Conservation (phyloP, 2,329 filamentous ascomycete species). For the Coniochaeta sp. region DNA sequence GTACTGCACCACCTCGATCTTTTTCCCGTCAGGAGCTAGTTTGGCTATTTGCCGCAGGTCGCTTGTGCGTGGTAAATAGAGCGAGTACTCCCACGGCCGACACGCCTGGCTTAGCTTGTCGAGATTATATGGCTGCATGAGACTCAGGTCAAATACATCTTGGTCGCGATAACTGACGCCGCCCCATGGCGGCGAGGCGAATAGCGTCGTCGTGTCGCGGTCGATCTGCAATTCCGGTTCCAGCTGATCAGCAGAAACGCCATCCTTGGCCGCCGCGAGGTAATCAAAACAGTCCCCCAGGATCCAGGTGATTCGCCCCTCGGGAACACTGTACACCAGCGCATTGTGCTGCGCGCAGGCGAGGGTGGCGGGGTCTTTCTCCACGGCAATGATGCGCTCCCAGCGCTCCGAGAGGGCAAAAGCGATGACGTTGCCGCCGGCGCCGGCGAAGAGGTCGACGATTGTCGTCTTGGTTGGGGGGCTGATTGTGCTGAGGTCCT, state of each 20-base stretch:
- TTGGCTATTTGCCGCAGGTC: slow-evolving; percentile 71
- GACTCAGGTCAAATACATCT: slow-evolving; percentile 72
- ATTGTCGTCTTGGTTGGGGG: slow-evolving; percentile 49
- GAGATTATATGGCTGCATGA: slow-evolving; percentile 83
- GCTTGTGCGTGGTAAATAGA: slow-evolving; percentile 83
- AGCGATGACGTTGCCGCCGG: slow-evolving; percentile 91
- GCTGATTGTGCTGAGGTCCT: slow-evolving; percentile 55
- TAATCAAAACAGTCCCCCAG: slow-evolving; percentile 80
- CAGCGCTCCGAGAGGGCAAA: slow-evolving; percentile 77
- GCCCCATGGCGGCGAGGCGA: slow-evolving; percentile 55
- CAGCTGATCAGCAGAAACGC: slow-evolving; percentile 13
- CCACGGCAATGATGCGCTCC: slow-evolving; percentile 80
- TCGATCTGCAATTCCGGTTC: slow-evolving; percentile 33
- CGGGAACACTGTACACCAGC: slow-evolving; percentile 69
- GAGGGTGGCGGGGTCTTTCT: slow-evolving; percentile 72
- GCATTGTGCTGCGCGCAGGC: slow-evolving; percentile 93
- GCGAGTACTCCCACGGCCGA: slow-evolving; percentile 50
- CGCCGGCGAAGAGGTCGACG: slow-evolving; percentile 85
- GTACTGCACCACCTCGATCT: slow-evolving; percentile 77
- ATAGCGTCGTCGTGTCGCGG: slow-evolving; percentile 35
- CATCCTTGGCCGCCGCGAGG: slow-evolving; percentile 32
- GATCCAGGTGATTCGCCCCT: slow-evolving; percentile 72
- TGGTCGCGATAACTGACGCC: slow-evolving; percentile 48
- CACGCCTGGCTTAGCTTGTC: slow-evolving; percentile 56
- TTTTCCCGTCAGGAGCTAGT: slow-evolving; percentile 39